These are phyloP conservation scores for Coffea humblotiana DNA, from an alignment of 305 asterid species.

Conservation along the genomic window DNA sequence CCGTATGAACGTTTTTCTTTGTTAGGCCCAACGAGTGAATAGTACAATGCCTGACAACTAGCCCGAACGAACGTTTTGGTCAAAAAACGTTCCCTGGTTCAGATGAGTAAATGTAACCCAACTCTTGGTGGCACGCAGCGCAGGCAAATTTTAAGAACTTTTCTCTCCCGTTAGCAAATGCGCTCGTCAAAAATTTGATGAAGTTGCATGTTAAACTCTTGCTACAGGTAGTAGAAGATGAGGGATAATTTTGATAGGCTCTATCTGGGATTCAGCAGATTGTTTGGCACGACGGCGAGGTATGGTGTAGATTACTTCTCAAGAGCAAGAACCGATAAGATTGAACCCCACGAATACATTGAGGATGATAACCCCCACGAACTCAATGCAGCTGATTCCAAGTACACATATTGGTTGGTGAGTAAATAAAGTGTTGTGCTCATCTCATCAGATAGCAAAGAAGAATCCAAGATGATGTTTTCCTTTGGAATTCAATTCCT, in stretches of 20 bases:
- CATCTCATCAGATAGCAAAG: neutral
- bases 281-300: slow-evolving; percentile 28
- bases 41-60: no score
- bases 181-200: neutral
- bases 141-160: neutral
- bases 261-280: slow-evolving; percentile 36
- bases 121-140: no score
- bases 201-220: neutral
- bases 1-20: neutral
- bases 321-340: slow-evolving; percentile 11
- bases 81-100: no score
- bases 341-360: slow-evolving; percentile 23
- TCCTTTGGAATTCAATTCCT: neutral
- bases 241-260: slow-evolving; percentile 44
- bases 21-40: neutral
- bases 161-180: neutral
- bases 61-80: neutral
- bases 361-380: neutral
- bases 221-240: slow-evolving; percentile 44
- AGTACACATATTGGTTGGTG: slow-evolving; percentile 62
- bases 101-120: no score
- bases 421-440: slow-evolving; percentile 8
- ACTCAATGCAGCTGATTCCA: slow-evolving; percentile 26
- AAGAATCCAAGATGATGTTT: neutral
- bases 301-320: slow-evolving; percentile 13